Evolutionary conservation across 352 stramenopile genomes (phyloP).

Genomic region (Phytophthora citrophthora): DNA sequence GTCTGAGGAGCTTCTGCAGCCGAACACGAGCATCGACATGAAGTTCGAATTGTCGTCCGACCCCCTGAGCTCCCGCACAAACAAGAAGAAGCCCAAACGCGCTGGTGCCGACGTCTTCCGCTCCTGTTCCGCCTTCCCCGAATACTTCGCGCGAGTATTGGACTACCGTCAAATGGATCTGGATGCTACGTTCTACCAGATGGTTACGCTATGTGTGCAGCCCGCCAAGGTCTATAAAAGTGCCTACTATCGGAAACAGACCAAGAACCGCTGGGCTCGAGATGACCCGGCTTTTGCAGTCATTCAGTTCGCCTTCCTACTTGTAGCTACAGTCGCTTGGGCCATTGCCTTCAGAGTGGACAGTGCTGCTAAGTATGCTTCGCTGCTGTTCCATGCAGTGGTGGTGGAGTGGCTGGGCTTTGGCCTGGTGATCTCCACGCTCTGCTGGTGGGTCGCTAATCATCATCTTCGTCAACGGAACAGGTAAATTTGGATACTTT

Average conservation of each 20-base stretch:
- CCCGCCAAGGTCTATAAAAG: slow-evolving; percentile 90
- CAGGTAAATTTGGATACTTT: slow-evolving; percentile 45
- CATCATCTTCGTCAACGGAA: slow-evolving; percentile 65
- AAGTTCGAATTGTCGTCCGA: slow-evolving; percentile 19
- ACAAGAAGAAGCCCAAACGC: slow-evolving; percentile 22
- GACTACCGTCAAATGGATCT: slow-evolving; percentile 91
- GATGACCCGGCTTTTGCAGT: slow-evolving; percentile 98
- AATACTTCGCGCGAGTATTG: slow-evolving; percentile 83
- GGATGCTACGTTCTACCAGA: slow-evolving; percentile 89
- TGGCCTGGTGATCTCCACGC: slow-evolving; percentile 70
- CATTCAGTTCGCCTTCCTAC: slow-evolving; percentile 94
- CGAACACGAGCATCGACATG: slow-evolving; percentile 44
- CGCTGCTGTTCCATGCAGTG: slow-evolving; percentile 78
- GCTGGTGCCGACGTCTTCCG: slow-evolving; percentile 59
- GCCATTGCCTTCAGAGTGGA: slow-evolving; percentile 78
- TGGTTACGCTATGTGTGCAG: slow-evolving; percentile 87
- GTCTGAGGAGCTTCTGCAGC: slow-evolving; percentile 25
- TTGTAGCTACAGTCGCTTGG: slow-evolving; percentile 79
- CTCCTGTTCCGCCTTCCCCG: slow-evolving; percentile 74
- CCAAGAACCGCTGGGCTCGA: slow-evolving; percentile 98
- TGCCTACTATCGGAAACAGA: slow-evolving; percentile 92
- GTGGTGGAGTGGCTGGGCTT: slow-evolving; percentile 87
- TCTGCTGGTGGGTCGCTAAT: slow-evolving; percentile 81
- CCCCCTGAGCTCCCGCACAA: not conserved
- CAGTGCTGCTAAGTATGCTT: slow-evolving; percentile 54